Base-by-base conservation (phyloP, 2,329 filamentous ascomycete species). In the Epichloe gansuensis region DNA sequence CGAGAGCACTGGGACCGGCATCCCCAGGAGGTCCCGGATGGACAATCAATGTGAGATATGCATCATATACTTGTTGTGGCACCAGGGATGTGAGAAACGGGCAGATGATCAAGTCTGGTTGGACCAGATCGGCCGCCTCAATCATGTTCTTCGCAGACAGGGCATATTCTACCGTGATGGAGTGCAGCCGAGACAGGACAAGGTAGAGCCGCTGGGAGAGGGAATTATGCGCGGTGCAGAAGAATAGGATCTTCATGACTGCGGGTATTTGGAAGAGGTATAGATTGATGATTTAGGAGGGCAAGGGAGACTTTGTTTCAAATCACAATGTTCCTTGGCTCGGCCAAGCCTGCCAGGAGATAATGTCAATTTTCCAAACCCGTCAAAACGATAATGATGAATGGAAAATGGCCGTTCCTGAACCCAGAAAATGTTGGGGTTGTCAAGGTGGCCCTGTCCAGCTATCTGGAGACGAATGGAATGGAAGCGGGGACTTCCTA, bases 141-240 rank as follows among this genome's bases (percentile, higher is more conserved):
- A 70, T 63, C 65, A 72, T 69, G 11, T 60, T 55, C 17, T 58
- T 54, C 13, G 62, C 57, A 2, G 64, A 65, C 37, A 66, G 55
- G 31, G 64, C 69, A 61, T 68, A 72, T 54, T 72, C 70, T 53
- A 72, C 63, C 4, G 67, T 67, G 53, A 72, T 61, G 25, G 66
- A 61, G 53, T 72, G 69, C 8, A 61, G 60, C 38, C 61, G 56
- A 2, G 65, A 65, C 17, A 72, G 57, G 4, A 61, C 63, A 21
- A 72, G 61, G 52, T 64, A 68, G 8, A 71, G 60, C 23, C 66
- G 63, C 56, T 72, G 70, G 5, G 70, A 72, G 5, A 72, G 61
- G 9, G 69, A 72, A 53, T 72, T 72, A 60, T 72, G 68, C n/a
- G 69, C 69, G 5, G 69, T 72, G 56, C 69, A 72, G n/a, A 72